These are phyloP conservation scores for Colletotrichum camelliae DNA, from an alignment of 2,329 filamentous ascomycete genomes.

Conservation along the genomic window DNA sequence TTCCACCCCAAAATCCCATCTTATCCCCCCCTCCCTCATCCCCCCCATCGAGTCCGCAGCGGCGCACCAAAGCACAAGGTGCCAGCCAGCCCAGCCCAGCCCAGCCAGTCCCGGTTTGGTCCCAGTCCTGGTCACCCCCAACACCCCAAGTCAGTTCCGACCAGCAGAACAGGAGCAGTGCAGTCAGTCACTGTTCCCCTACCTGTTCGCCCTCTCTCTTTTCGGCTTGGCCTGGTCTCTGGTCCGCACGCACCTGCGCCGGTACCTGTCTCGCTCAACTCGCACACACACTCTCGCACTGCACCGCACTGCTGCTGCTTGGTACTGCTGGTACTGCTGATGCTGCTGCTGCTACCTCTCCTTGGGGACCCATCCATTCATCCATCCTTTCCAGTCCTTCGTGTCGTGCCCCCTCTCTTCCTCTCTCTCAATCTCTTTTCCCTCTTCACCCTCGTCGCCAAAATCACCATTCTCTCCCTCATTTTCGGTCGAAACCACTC, in stretches of 20 bases:
- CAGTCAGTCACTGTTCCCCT: slow-evolving; percentile 5
- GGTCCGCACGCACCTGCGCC: slow-evolving; percentile 17
- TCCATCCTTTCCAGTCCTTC: slow-evolving; percentile 16
- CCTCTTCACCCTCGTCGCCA: slow-evolving; percentile 11
- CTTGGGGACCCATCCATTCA: slow-evolving; percentile 20
- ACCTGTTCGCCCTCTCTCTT: slow-evolving; percentile 5
- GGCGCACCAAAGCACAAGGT: slow-evolving; percentile 10
- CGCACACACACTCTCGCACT: slow-evolving; percentile 3
- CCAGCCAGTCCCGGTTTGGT: slow-evolving; percentile 11
- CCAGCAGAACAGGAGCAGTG: not conserved
- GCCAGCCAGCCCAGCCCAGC: slow-evolving; percentile 1
- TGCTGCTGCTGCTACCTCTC: slow-evolving; percentile 2
- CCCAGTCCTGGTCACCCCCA: not conserved
- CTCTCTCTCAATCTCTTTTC: slow-evolving; percentile 24
- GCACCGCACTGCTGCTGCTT: slow-evolving; percentile 8
- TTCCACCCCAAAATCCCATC: slow-evolving; percentile 12
- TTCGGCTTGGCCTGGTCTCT: slow-evolving; percentile 7
- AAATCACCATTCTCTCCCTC: slow-evolving; percentile 16
- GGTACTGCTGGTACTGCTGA: not conserved
- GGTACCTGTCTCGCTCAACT: slow-evolving; percentile 21
- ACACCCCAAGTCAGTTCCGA: not conserved
- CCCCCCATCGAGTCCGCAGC: slow-evolving; percentile 9
- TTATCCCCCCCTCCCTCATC: not conserved
- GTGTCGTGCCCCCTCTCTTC: slow-evolving; percentile 25
- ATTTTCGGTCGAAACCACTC: slow-evolving; percentile 14